Evolutionary conservation across 164 flowering plant genomes (phyloP).

Genomic region (Nymphaea thermarum): DNA sequence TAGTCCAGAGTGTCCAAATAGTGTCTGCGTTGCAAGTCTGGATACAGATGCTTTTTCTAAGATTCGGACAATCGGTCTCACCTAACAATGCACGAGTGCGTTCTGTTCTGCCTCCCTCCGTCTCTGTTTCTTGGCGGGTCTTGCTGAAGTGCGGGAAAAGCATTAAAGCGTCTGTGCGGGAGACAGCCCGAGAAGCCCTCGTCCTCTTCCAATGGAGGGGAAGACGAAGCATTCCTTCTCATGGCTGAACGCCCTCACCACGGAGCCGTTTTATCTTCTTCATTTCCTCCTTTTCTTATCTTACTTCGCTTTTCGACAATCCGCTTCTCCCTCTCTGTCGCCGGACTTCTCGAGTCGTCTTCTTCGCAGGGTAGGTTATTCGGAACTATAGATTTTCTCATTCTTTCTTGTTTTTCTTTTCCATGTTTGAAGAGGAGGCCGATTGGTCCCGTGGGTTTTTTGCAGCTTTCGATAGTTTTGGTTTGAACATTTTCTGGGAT

Average conservation of each 20-base stretch:
- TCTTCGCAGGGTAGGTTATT: conserved; percentile 40
- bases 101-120: no score
- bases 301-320: conserved; percentile 48
- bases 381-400: neutral
- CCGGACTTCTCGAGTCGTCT: conserved; percentile 34
- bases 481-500: neutral
- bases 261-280: conserved; percentile 62
- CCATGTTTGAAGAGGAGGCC: neutral
- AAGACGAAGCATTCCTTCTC: conserved; percentile 12
- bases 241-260: conserved; percentile 42
- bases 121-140: no score
- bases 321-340: conserved; percentile 39
- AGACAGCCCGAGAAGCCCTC: no score
- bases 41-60: no score
- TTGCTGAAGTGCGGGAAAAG: no score
- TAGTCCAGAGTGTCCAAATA: no score
- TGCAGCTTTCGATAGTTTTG: neutral
- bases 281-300: conserved; percentile 78
- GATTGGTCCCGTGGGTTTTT: neutral
- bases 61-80: no score
- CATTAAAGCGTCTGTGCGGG: no score
- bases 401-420: neutral
- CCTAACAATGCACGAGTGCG: no score
- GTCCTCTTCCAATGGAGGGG: no score
- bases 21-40: no score